Conservation (phyloP, 768 basidiomycete genomes). For the Brasilioporus rufonigricans region DNA sequence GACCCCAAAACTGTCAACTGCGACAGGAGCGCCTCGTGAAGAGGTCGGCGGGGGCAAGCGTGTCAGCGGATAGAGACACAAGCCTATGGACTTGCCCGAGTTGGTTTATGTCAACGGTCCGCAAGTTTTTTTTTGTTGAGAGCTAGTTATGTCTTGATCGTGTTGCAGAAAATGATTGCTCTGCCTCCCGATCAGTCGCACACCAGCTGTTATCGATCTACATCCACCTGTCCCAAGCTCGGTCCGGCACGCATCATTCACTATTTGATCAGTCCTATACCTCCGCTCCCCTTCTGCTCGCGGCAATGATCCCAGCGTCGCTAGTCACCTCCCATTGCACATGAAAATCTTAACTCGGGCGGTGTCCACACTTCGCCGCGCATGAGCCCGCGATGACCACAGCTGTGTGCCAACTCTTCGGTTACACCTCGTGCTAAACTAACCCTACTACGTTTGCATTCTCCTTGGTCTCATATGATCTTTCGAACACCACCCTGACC, state of each 20-base stretch:
- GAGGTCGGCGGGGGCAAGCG: slow-evolving; percentile 3
- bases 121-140: slow-evolving; percentile 10
- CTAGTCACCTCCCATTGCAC: slow-evolving; percentile 15
- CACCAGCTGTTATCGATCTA: slow-evolving; percentile 14
- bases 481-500: slow-evolving; percentile 34
- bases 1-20: slow-evolving; percentile 35
- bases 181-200: slow-evolving; percentile 10
- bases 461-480: slow-evolving; percentile 22
- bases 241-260: not conserved
- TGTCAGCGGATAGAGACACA: slow-evolving; percentile 14
- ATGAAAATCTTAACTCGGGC: slow-evolving; percentile 11
- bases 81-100: not conserved
- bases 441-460: slow-evolving; percentile 28
- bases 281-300: slow-evolving; percentile 4
- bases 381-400: slow-evolving; percentile 6
- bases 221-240: not conserved
- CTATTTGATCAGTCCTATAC: slow-evolving; percentile 4
- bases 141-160: slow-evolving; percentile 5
- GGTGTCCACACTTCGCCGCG: slow-evolving; percentile 2
- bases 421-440: slow-evolving; percentile 37
- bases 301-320: not conserved
- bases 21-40: slow-evolving; percentile 22
- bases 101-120: slow-evolving; percentile 29
- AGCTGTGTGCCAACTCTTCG: slow-evolving; percentile 19
- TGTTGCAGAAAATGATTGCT: not conserved